Evolutionary conservation across 2,329 filamentous ascomycete species (phyloP), one percentile per base, ranked within the genome.

Genomic region (Clathrospora elynae): DNA sequence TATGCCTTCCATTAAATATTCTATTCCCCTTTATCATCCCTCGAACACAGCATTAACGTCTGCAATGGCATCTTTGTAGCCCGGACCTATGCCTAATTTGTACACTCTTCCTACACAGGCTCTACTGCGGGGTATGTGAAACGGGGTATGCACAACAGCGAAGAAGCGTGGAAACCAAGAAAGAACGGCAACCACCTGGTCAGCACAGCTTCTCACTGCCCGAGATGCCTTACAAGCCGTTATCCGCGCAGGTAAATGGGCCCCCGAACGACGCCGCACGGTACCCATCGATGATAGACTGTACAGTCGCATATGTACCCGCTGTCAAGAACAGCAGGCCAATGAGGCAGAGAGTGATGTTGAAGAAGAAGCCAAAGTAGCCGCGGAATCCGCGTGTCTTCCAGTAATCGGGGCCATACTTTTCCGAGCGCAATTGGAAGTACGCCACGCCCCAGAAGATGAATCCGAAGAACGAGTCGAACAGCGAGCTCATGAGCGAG

Each of bases 391-490:
- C 82, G 22, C 80, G 74, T 1, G 72, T 73, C 50, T 75, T 78
- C 35, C 79, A 76, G 20, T 80, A 76, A 1, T 75, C 71, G 2
- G 77, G 64, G 5, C 78, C 76, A 23, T 82, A 78, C 51, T 88
- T 85, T 1, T 80, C 85, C 13, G 73, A 74, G 33, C 87, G 79
- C 86, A 92, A 88, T 42, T 86, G 81, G 62, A 90, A 80, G 64
- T 89, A 92, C 1, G 87, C 88, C 1, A 89, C 80, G 9, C 86
- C 88, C 88, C 88, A 96, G 76, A 96, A 96, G 64, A 96, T 95
- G 76, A 96, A 96, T 16, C 91, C 91, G 61, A 92, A 92, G 78
- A 90, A 92, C 39, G 87, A 92, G 72, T 96, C 90, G 64, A 96
- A 96, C 1, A 96, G 80, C 3, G 89, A 89, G n/a, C 84, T 87